Conservation (phyloP, 1,284 basidiomycete species). For the Porogramme epimiltina region DNA sequence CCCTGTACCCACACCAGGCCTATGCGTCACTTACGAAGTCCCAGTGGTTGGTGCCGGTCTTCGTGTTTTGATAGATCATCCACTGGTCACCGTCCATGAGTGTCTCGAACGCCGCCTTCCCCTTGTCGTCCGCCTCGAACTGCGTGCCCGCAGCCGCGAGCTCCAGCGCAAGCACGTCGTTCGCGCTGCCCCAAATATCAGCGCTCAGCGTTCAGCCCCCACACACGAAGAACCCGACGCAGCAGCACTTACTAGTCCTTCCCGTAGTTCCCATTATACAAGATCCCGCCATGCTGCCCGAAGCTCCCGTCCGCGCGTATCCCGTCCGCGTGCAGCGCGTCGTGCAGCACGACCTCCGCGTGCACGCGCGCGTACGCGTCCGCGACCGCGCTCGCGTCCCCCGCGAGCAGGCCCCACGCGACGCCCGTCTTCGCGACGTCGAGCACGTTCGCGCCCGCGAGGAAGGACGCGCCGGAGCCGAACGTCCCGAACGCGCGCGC, state of each 20-base stretch:
- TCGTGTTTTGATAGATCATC: slow-evolving; percentile 66
- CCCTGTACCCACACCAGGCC: not conserved
- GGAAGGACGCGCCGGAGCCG: slow-evolving; percentile 39
- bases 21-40: slow-evolving; percentile 63
- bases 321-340: slow-evolving; percentile 50
- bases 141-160: slow-evolving; percentile 54
- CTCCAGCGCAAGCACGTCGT: slow-evolving; percentile 54
- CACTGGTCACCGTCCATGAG: slow-evolving; percentile 56
- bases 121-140: slow-evolving; percentile 35
- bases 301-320: slow-evolving; percentile 67
- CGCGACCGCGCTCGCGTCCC: slow-evolving; percentile 42
- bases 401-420: slow-evolving; percentile 48
- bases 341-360: slow-evolving; percentile 48
- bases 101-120: slow-evolving; percentile 44
- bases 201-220: not conserved
- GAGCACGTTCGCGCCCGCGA: slow-evolving; percentile 65
- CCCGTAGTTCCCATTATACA: slow-evolving; percentile 70
- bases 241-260: slow-evolving; percentile 53
- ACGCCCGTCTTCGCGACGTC: slow-evolving; percentile 61
- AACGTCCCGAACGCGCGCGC: slow-evolving; percentile 51
- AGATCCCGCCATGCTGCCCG: slow-evolving; percentile 58
- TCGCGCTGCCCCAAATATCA: slow-evolving; percentile 37
- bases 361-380: slow-evolving; percentile 54
- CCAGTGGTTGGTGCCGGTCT: slow-evolving; percentile 62
- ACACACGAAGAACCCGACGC: not conserved